phyloP scores from a whole-genome alignment of 106 monocot genomes.

The Narthecium ossifragum region DNA sequence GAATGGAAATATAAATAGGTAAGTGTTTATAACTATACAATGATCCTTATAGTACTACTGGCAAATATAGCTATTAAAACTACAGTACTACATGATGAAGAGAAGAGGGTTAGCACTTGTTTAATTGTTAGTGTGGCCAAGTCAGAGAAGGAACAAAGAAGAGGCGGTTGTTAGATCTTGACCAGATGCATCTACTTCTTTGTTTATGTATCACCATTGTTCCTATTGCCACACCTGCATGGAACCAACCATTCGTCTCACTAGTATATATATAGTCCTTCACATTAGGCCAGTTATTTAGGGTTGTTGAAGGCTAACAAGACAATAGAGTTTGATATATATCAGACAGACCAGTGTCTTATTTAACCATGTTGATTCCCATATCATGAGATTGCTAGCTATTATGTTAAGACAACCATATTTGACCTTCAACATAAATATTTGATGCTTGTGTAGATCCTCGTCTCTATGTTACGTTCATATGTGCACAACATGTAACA shows the following conservation, averaged over 20 bases:
- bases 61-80: too few relatives aligned
- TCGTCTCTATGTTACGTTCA: too few relatives aligned
- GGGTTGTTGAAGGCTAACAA: not conserved
- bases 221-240: not conserved
- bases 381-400: too few relatives aligned
- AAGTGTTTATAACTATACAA: not conserved
- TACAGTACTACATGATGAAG: too few relatives aligned
- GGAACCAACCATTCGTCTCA: not conserved
- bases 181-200: not conserved
- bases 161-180: conserved; percentile 1
- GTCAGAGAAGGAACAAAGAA: not conserved
- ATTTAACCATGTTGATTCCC: too few relatives aligned
- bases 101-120: not conserved
- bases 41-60: not conserved
- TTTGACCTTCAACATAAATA: too few relatives aligned
- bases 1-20: too few relatives aligned
- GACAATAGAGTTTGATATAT: not conserved
- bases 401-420: too few relatives aligned
- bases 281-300: not conserved
- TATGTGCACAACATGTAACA: too few relatives aligned
- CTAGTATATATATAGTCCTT: not conserved
- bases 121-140: not conserved
- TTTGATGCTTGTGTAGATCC: too few relatives aligned
- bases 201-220: not conserved
- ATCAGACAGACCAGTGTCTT: too few relatives aligned